Base-by-base conservation (phyloP, 2,329 filamentous ascomycete genomes). In the Trichoderma asperellum region DNA sequence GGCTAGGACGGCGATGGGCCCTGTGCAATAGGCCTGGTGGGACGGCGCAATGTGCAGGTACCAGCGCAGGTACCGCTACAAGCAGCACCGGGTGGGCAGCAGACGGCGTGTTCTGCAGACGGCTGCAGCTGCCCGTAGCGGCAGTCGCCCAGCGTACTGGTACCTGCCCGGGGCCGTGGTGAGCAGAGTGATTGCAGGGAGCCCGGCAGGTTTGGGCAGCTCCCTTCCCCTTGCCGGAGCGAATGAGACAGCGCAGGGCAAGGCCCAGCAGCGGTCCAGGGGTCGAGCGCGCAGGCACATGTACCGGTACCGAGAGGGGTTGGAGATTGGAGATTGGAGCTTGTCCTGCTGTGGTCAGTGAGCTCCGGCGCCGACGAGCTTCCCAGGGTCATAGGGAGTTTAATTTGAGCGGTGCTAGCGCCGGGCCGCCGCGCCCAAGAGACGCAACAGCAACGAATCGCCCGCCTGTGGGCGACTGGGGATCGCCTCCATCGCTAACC, bases 161-260 rank as follows among this genome's bases (percentile, higher is more conserved):
- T 47, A 47, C 37, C 59, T 35, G 53, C 29, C 27, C 18, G 11
- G 55, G 27, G 8, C 55, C 64, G 32, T 49, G 29, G 18, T 24
- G 55, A 58, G 64, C 64, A 59, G 24, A 43, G 37, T 43, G 32
- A 68, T 60, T 53, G 32, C 65, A 68, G 65, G 65, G 65, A 60
- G n/a, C 56, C 57, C 57, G 61, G 43, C 65, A 60, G 65, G 63
- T 58, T 49, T 58, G 29, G 35, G 40, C 64, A 67, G 52, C 52
- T 52, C 53, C 40, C 60, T n/a, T 40, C 65, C 65, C 65, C 65
- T 70, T 59, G 61, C 57, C 58, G 68, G 37, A 70, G 65, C 72
- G 64, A 72, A 73, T 72, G 64, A 73, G 71, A 71, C 68, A 68
- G 60, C 59, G 64, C 71, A 67, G 68, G 59, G 58, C 57, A 62